Percentiles rank a stretch among this genome's conserved stretches.
Evolutionary conservation across 2,329 filamentous ascomycete genomes (phyloP).

Genomic region (Hypomyces rosellus): DNA sequence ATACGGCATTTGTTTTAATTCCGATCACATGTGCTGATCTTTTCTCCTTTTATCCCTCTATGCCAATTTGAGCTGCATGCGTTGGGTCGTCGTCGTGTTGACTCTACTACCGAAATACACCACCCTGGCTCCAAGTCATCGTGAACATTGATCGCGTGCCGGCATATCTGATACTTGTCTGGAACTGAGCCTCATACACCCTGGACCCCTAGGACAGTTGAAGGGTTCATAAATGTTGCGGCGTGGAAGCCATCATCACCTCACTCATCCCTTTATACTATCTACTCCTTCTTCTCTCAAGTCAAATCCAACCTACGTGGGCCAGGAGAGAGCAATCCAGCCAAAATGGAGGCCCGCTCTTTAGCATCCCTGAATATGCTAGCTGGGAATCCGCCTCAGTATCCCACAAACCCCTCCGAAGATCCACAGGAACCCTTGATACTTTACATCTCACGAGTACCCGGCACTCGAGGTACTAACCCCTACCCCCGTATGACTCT

Average conservation of each 20-base stretch:
- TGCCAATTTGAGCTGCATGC: too few species aligned
- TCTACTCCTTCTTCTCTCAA: neutral
- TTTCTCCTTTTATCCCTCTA: neutral
- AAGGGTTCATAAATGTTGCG: slow-evolving; percentile 1
- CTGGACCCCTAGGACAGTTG: neutral
- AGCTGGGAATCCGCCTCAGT: slow-evolving; percentile 79
- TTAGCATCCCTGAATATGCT: slow-evolving; percentile 72
- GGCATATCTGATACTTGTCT: too few species aligned
- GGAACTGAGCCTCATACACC: too few species aligned
- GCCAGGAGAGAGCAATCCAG: neutral
- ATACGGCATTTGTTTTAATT: neutral
- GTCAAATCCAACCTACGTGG: neutral
- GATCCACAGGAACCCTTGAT: slow-evolving; percentile 63
- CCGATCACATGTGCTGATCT: neutral
- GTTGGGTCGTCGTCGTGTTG: too few species aligned
- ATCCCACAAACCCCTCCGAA: slow-evolving; percentile 71
- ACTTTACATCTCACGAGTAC: slow-evolving; percentile 89
- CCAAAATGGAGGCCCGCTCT: slow-evolving; percentile 69
- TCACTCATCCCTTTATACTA: too few species aligned
- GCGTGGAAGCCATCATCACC: neutral
- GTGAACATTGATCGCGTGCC: too few species aligned
- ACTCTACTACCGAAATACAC: too few species aligned
- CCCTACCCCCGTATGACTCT: neutral
- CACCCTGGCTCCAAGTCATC: too few species aligned
- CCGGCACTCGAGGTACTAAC: slow-evolving; percentile 72